phyloP scores from a whole-genome alignment of 495 filamentous ascomycete genomes.

The Penicillium daleae region DNA sequence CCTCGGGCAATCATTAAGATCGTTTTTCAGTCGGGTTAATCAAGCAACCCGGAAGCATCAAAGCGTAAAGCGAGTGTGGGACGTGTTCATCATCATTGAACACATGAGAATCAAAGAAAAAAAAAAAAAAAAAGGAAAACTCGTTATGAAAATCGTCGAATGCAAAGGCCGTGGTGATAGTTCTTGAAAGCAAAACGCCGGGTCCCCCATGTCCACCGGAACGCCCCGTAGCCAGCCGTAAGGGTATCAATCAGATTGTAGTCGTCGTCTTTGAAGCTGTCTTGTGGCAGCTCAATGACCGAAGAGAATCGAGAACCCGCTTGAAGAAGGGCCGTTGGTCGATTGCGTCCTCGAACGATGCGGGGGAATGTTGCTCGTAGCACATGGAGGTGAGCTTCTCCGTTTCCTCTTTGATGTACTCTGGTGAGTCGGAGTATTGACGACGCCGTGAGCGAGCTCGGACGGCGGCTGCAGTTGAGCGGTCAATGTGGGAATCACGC shows the following conservation, averaged over 20 bases:
- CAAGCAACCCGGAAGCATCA: not conserved
- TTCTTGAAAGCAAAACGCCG: constrained; percentile 16
- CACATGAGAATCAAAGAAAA: constrained; percentile 14
- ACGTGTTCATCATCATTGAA: constrained; percentile 25
- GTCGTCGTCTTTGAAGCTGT: constrained; percentile 30
- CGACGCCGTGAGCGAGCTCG: constrained; percentile 45
- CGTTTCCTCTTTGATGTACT: constrained; percentile 24
- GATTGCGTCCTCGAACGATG: constrained; percentile 14
- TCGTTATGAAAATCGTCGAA: constrained; percentile 16
- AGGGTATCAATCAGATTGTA: constrained; percentile 23
- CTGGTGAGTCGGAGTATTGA: constrained; percentile 39
- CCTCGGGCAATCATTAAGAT: constrained; percentile 20
- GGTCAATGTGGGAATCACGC: constrained; percentile 41
- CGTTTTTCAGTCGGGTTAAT: constrained; percentile 8
- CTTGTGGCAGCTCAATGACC: constrained; percentile 38
- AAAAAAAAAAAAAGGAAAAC: constrained; percentile 6
- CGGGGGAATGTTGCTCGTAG: constrained; percentile 40
- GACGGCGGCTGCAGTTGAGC: constrained; percentile 43
- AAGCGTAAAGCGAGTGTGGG: constrained; percentile 18
- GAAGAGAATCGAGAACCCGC: constrained; percentile 41
- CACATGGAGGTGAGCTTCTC: constrained; percentile 43
- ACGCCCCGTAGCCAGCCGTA: not conserved
- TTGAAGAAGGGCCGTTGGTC: constrained; percentile 38
- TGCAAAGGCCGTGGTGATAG: constrained; percentile 13
- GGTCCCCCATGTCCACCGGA: constrained; percentile 10